These are phyloP conservation scores for Rhizoctonia solani DNA, from an alignment of 1,284 basidiomycete genomes.

Conservation along the genomic window DNA sequence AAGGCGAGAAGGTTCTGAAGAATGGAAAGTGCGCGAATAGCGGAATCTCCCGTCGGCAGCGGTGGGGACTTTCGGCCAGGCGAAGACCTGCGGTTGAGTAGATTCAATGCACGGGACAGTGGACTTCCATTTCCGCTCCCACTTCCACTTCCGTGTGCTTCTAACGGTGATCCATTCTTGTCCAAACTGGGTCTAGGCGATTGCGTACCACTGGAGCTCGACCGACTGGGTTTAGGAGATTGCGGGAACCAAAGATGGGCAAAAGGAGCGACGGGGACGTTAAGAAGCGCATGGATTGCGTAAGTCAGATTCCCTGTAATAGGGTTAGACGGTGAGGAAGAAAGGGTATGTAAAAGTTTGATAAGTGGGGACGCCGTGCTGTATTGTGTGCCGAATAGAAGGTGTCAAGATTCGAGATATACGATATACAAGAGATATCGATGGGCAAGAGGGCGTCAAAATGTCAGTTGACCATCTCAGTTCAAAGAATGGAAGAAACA, in stretches of 20 bases:
- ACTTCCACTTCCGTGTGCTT: neutral
- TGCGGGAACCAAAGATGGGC: conserved; percentile 56
- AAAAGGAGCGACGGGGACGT: conserved; percentile 62
- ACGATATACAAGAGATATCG: neutral
- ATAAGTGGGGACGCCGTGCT: conserved; percentile 41
- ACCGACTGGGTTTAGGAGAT: conserved; percentile 38
- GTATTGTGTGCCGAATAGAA: no score
- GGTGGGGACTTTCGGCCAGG: conserved; percentile 21
- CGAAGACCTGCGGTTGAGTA: conserved; percentile 44
- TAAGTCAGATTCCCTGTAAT: conserved; percentile 70
- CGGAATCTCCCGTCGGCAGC: conserved; percentile 28
- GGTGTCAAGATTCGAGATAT: neutral
- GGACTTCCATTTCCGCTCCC: conserved; percentile 16
- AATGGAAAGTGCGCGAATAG: conserved; percentile 60
- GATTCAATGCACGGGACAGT: conserved; percentile 57
- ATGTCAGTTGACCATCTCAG: no score
- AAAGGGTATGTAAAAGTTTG: conserved; percentile 60
- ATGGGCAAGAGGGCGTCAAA: no score
- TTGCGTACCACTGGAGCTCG: conserved; percentile 33
- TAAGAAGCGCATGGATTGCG: conserved; percentile 72
- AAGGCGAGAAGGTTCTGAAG: conserved; percentile 63
- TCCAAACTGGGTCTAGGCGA: conserved; percentile 12
- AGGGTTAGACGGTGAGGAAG: conserved; percentile 62
- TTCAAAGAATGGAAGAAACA: conserved; percentile 40
- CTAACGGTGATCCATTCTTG: conserved; percentile 6